These are phyloP conservation scores for Esteya vermicola DNA, from an alignment of 2,329 filamentous ascomycete genomes.

Conservation along the genomic window DNA sequence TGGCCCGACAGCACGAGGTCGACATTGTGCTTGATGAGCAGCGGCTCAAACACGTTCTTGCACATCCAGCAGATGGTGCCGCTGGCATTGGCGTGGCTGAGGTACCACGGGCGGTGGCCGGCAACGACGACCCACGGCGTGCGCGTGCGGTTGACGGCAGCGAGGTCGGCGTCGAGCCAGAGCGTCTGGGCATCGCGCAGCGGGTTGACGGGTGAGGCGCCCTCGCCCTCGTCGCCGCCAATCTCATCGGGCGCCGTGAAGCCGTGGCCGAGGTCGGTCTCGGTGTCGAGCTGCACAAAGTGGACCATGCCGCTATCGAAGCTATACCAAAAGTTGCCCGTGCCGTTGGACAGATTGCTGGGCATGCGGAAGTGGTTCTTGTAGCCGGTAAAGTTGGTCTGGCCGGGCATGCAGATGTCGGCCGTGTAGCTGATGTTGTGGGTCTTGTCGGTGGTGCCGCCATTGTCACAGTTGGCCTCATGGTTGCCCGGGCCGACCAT, in stretches of 20 bases:
- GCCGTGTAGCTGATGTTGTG: background rate
- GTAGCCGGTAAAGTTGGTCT: constrained; percentile 12
- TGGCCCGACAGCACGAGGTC: constrained; percentile 11
- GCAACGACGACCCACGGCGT: constrained; percentile 31
- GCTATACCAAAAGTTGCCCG: constrained; percentile 11
- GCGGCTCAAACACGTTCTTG: constrained; percentile 5
- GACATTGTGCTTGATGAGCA: constrained; percentile 8
- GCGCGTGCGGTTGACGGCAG: constrained; percentile 26
- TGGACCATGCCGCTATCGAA: constrained; percentile 11
- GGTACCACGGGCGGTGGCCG: constrained; percentile 12
- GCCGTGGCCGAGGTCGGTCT: constrained; percentile 9
- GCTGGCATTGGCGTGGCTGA: constrained; percentile 15
- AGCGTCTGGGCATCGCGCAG: constrained; percentile 1
- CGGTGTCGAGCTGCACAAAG: constrained; percentile 7
- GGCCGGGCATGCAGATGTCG: constrained; percentile 27
- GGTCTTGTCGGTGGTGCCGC: constrained; percentile 20
- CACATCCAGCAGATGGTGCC: constrained; percentile 4
- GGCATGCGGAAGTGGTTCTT: constrained; percentile 12
- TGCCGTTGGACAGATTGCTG: constrained; percentile 5
- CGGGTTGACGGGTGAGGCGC: background rate
- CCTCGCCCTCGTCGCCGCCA: background rate
- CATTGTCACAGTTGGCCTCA: constrained; percentile 26
- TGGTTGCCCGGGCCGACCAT: constrained; percentile 23
- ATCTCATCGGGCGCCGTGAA: constrained; percentile 7
- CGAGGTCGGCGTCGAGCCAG: constrained; percentile 31